A percentile compares a stretch with the other conserved stretches of the same genome.
Evolutionary conservation across 2,329 filamentous ascomycete genomes (phyloP).

Genomic region (Xylariaceae sp.): DNA sequence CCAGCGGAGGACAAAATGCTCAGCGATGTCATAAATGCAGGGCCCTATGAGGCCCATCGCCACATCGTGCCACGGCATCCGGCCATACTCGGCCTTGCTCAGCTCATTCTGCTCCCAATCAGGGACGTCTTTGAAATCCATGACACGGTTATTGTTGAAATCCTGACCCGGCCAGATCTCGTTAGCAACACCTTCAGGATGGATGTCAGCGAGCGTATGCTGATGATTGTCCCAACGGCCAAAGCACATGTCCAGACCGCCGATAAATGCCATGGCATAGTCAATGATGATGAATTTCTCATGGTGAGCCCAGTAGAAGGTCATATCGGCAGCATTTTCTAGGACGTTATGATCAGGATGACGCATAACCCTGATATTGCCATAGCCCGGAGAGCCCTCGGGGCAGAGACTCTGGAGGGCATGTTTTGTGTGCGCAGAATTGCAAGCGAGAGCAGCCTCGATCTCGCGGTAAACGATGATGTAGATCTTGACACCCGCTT

Average conservation of each 20-base stretch:
- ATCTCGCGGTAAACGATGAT: conserved; percentile 90
- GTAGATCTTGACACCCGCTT: conserved; percentile 91
- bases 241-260: conserved; percentile 91
- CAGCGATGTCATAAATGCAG: conserved; percentile 87
- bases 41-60: conserved; percentile 87
- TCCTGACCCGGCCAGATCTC: conserved; percentile 95
- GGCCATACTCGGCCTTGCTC: conserved; percentile 82
- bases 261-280: conserved; percentile 86
- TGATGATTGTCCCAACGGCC: conserved; percentile 88
- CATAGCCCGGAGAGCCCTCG: conserved; percentile 73
- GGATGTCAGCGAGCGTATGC: conserved; percentile 80
- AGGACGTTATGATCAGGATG: conserved; percentile 95
- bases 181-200: conserved; percentile 74
- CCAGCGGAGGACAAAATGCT: conserved; percentile 93
- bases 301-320: conserved; percentile 96
- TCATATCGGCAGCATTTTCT: conserved; percentile 92
- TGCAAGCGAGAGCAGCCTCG: conserved; percentile 78
- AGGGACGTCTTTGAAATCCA: conserved; percentile 88
- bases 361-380: conserved; percentile 83
- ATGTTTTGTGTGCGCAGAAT: conserved; percentile 89
- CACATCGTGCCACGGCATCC: conserved; percentile 99
- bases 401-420: conserved; percentile 76
- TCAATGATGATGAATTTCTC: conserved; percentile 97
- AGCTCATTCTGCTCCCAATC: conserved; percentile 94
- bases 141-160: conserved; percentile 94